Base-by-base conservation (phyloP, 1,284 basidiomycete species). In the Sporisorium graminicola region DNA sequence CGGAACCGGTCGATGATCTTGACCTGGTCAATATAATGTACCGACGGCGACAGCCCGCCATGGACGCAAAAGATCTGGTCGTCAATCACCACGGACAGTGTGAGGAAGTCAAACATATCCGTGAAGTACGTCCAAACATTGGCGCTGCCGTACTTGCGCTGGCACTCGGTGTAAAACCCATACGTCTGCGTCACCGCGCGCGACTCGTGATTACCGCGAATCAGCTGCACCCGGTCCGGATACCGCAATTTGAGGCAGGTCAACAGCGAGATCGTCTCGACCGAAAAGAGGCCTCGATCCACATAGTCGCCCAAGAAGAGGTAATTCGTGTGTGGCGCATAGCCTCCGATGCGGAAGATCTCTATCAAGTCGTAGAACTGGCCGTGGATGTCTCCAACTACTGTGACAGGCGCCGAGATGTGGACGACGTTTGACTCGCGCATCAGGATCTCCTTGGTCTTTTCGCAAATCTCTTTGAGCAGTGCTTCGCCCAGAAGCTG, bases 61-160 rank as follows among this genome's bases (percentile, higher is more conserved):
- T 99, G 96, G 3, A 99, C 96, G 84, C 97, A 99, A 86, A 99
- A 98, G 89, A 99, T 98, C 83, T 92, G 92, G 88, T 99, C 94
- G 87, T 99, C 97, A 82, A 99, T 98, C 68, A 99, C 96, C 65
- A 97, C 95, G 40, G 93, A 95, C 56, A 99, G 89, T 8, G 97
- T 99, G 76, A 99, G 87, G 87, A 96, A 99, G 89, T 99, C 97
- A 87, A 99, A 99, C 97, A 99, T 98, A 88, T 99, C 97, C 69
- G 97, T 99, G 85, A 99, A 99, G 87, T 98, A 98, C 42, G 94
- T 95, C 97, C 97, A 99, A 43, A 98, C 96, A 80, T 94, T 93
- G 27, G 95, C 76, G 27, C 65, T 70, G 26, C 95, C 96, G 84
- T 99, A 99, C 88, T 99, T 99, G 55, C 96, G 90, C 46, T 95